Percentiles rank a stretch among this genome's conserved stretches.
Evolutionary conservation across 2,329 filamentous ascomycete species (phyloP).

Genomic region (Dothistroma pini): DNA sequence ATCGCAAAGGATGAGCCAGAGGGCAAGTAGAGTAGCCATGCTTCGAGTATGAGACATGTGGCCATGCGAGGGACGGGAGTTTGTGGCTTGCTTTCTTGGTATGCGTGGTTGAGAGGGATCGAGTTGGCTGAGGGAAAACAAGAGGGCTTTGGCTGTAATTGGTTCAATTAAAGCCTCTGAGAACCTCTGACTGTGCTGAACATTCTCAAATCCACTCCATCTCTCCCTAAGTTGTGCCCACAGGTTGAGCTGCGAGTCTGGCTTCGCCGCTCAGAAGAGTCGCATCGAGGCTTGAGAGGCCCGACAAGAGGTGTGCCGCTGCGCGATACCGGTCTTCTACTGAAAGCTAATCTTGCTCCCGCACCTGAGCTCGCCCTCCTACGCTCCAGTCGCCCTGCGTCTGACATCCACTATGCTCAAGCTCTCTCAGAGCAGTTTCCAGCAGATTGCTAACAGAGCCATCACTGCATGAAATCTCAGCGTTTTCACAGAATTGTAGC

Average conservation of each 20-base stretch:
- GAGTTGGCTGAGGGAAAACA: not conserved
- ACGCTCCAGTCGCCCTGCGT: too few species aligned
- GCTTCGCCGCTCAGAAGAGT: not conserved
- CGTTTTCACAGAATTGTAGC: not conserved
- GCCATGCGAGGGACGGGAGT: not conserved
- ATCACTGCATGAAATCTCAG: not conserved
- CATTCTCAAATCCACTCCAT: not conserved
- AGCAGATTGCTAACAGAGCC: not conserved
- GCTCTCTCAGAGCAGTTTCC: not conserved
- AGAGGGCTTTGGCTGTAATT: not conserved
- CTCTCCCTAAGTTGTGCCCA: not conserved
- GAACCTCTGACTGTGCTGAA: not conserved
- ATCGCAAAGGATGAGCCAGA: slow-evolving; percentile 29
- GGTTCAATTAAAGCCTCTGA: not conserved
- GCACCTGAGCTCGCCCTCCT: too few species aligned
- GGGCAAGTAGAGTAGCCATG: slow-evolving; percentile 8
- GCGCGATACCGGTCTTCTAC: too few species aligned
- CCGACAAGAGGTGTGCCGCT: not conserved
- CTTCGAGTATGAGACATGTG: not conserved
- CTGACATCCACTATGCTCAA: not conserved
- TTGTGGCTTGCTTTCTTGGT: not conserved
- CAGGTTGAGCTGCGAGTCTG: not conserved
- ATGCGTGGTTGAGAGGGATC: not conserved
- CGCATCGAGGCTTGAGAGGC: not conserved
- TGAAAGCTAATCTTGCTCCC: too few species aligned